These are phyloP conservation scores for Mortierella sp. DNA, from an alignment of 371 early-diverging fungal genomes.

Conservation along the genomic window DNA sequence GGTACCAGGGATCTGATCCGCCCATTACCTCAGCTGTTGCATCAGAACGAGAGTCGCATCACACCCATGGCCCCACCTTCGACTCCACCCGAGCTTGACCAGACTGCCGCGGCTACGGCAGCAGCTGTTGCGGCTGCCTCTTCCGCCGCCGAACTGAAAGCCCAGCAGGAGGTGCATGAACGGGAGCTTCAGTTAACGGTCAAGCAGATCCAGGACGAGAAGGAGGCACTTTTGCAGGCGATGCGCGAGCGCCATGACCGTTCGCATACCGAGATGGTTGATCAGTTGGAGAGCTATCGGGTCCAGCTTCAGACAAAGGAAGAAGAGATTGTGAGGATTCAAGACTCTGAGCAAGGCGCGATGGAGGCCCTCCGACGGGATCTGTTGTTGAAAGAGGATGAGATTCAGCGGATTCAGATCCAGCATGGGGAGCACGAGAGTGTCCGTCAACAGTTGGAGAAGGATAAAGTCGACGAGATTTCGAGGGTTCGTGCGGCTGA, in stretches of 20 bases:
- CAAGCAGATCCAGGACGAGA: slow-evolving; percentile 35
- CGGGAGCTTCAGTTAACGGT: slow-evolving; percentile 17
- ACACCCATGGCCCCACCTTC: slow-evolving; percentile 1
- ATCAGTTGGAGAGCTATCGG: slow-evolving; percentile 13
- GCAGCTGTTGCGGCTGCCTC: slow-evolving; percentile 17
- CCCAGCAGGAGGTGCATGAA: slow-evolving; percentile 31
- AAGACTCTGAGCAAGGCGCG: neutral
- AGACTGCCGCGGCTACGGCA: neutral
- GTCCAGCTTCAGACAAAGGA: slow-evolving; percentile 19
- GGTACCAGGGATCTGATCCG: slow-evolving; percentile 11
- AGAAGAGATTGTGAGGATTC: slow-evolving; percentile 1
- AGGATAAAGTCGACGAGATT: slow-evolving; percentile 2
- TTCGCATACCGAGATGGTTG: slow-evolving; percentile 15
- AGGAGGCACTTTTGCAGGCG: slow-evolving; percentile 19
- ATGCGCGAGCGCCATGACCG: slow-evolving; percentile 25
- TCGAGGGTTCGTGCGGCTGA: neutral
- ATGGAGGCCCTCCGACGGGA: neutral
- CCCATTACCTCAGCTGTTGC: slow-evolving; percentile 11
- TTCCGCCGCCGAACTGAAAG: slow-evolving; percentile 5
- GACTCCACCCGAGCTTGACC: slow-evolving; percentile 22
- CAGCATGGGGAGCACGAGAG: slow-evolving; percentile 1
- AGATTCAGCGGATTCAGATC: neutral
- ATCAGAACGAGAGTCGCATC: slow-evolving; percentile 5
- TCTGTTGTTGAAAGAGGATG: neutral
- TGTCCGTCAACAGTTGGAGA: neutral